Evolutionary conservation across 768 basidiomycete genomes (phyloP), one percentile per base, ranked within the genome.

Genomic region (Kwoniella dendrophila): DNA sequence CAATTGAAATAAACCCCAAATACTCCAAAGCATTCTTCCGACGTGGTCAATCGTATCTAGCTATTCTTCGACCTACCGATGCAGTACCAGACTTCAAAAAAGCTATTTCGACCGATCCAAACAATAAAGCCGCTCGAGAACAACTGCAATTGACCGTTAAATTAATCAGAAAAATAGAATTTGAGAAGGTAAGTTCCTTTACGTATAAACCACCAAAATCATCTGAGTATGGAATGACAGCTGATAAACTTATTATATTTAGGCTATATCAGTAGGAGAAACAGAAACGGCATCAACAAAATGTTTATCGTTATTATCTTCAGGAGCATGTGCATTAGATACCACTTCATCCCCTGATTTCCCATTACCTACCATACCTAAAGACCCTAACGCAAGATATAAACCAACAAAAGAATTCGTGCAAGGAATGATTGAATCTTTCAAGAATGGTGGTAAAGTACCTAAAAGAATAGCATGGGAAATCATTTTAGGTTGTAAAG

Each of bases 381-480:
- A 85, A 55, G 84, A 86, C 66, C 74, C 70, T 52, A 72, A 73
- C 53, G 72, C 61, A 2, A 51, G 72, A 29, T 92, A 85, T 79
- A 81, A 78, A 50, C 89, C 94, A 66, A 90, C 87, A 26, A 78
- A 84, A 36, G 84, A 87, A 55, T 99, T 97, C 78, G 82, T 99
- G 64, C 83, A 84, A 66, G 83, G 81, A 38, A 93, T 98, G 92
- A 86, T 96, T 50, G 82, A 87, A 65, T 90, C 87, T 87, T 98
- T 96, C 81, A 94, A 93, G 82, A 85, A 87, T 44, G 93, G 92
- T n/a, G 96, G 96, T 78, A 83, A 88, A n/a, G 80, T 98, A 48
- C 86, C 92, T 3, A 87, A 87, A 78, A 84, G 94, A 79, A 88
- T 92, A 63, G 92, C 88, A 27, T 97, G 92, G 94, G 92, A 98